These are phyloP conservation scores for Hygrocybe punicea DNA, from an alignment of 768 basidiomycete species.

Conservation along the genomic window DNA sequence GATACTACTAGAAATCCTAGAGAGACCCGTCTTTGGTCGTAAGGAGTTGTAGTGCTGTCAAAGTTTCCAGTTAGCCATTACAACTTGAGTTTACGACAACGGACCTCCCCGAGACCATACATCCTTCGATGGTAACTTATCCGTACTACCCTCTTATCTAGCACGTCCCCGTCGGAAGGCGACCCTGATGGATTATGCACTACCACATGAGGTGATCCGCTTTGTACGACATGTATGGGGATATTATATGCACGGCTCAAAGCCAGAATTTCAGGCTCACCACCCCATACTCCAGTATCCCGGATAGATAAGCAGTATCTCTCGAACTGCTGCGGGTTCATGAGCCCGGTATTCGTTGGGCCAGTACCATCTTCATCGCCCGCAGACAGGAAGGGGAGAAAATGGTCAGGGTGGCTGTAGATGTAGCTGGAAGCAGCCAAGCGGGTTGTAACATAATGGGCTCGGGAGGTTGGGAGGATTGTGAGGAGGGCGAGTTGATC, in stretches of 20 bases:
- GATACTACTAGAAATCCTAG: slow-evolving; percentile 17
- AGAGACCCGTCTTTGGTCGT: slow-evolving; percentile 46
- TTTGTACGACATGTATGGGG: slow-evolving; percentile 90
- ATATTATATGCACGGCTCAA: slow-evolving; percentile 75
- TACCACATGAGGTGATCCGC: slow-evolving; percentile 76
- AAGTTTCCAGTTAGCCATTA: slow-evolving; percentile 7
- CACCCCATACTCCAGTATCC: slow-evolving; percentile 91
- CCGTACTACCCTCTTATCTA: slow-evolving; percentile 46
- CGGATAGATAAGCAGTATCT: slow-evolving; percentile 76
- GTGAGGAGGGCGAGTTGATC: slow-evolving; percentile 83
- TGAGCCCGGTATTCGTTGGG: slow-evolving; percentile 63
- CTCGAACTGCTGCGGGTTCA: slow-evolving; percentile 62
- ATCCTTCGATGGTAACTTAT: slow-evolving; percentile 92
- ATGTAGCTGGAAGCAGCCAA: slow-evolving; percentile 78
- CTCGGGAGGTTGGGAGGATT: slow-evolving; percentile 54
- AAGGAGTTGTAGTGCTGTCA: slow-evolving; percentile 85
- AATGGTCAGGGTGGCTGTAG: slow-evolving; percentile 77
- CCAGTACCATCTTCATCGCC: slow-evolving; percentile 68
- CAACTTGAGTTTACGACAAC: slow-evolving; percentile 23
- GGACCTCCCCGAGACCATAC: slow-evolving; percentile 94
- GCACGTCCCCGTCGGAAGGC: slow-evolving; percentile 21
- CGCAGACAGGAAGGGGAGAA: slow-evolving; percentile 84
- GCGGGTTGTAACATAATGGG: slow-evolving; percentile 61
- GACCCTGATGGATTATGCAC: slow-evolving; percentile 61
- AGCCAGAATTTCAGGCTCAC: slow-evolving; percentile 94